Conservation (phyloP, 768 basidiomycete genomes). For the Boletus subparvulus region DNA sequence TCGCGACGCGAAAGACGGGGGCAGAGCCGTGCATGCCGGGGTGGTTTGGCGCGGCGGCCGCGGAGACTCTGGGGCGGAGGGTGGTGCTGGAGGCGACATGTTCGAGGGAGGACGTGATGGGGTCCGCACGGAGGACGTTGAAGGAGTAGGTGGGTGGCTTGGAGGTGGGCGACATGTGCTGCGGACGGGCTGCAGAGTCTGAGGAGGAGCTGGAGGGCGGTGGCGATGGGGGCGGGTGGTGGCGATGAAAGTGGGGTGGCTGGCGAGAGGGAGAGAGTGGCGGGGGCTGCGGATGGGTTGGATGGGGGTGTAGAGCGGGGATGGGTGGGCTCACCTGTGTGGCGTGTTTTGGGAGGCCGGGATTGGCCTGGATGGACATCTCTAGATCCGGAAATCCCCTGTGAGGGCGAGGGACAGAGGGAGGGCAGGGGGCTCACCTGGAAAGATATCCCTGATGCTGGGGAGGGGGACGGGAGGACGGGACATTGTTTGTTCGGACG, state of each 20-base stretch:
- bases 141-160: slow-evolving; percentile 36
- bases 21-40: slow-evolving; percentile 35
- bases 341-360: not conserved
- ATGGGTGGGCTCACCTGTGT: slow-evolving; percentile 5
- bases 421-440: slow-evolving; percentile 35
- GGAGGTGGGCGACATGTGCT: slow-evolving; percentile 11
- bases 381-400: slow-evolving; percentile 15
- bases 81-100: slow-evolving; percentile 45
- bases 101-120: slow-evolving; percentile 41
- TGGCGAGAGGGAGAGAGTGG: not conserved
- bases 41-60: slow-evolving; percentile 5
- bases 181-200: slow-evolving; percentile 25
- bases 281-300: not conserved
- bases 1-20: slow-evolving; percentile 41
- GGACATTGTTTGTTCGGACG: slow-evolving; percentile 14
- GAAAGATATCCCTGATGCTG: slow-evolving; percentile 56
- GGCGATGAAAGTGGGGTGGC: slow-evolving; percentile 5
- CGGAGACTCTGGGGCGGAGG: slow-evolving; percentile 33
- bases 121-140: slow-evolving; percentile 46
- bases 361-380: slow-evolving; percentile 20
- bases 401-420: not conserved
- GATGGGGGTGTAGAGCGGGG: slow-evolving; percentile 6
- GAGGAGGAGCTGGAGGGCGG: slow-evolving; percentile 31
- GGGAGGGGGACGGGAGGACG: slow-evolving; percentile 39
- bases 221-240: slow-evolving; percentile 19